Evolutionary conservation across 2,329 filamentous ascomycete species (phyloP).

Genomic region (Balansia obtecta): DNA sequence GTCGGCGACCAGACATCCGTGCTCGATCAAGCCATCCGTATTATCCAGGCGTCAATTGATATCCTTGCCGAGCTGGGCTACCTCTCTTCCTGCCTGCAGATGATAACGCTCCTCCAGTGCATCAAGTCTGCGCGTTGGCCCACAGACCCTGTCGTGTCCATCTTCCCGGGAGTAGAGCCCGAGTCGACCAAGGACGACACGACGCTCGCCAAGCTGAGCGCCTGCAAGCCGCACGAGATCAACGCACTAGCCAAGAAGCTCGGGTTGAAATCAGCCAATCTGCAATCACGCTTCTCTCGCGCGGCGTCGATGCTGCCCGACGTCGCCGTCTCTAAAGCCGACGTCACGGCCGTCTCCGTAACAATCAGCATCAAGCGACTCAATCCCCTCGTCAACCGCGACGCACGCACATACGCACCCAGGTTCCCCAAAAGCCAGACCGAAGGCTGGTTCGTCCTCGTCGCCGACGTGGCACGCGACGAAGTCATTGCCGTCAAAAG

Average conservation of each 20-base stretch:
- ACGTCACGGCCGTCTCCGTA: conserved; percentile 50
- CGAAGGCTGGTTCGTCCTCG: conserved; percentile 82
- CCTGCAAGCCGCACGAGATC: conserved; percentile 22
- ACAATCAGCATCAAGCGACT: conserved; percentile 51
- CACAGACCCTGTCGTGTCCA: conserved; percentile 62
- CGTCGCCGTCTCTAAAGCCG: conserved; percentile 47
- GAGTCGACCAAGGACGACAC: conserved; percentile 28
- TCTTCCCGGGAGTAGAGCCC: conserved; percentile 60
- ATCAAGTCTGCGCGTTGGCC: conserved; percentile 93
- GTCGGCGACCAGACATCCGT: conserved; percentile 87
- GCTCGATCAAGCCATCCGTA: conserved; percentile 90
- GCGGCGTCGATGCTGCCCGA: conserved; percentile 57
- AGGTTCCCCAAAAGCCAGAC: conserved; percentile 88
- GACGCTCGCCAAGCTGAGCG: conserved; percentile 30
- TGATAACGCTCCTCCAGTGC: conserved; percentile 78
- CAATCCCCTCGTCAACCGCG: conserved; percentile 52
- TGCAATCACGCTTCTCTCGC: conserved; percentile 39
- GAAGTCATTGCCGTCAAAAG: conserved; percentile 82
- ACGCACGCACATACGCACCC: conserved; percentile 73
- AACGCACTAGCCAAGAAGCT: conserved; percentile 37
- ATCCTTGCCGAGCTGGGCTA: conserved; percentile 83
- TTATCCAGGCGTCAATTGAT: conserved; percentile 90
- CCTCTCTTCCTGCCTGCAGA: conserved; percentile 62
- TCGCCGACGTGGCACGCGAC: conserved; percentile 54
- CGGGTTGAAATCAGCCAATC: conserved; percentile 30